phyloP scores from a whole-genome alignment of 2,329 filamentous ascomycete genomes.

The Huntiella abstrusa region DNA sequence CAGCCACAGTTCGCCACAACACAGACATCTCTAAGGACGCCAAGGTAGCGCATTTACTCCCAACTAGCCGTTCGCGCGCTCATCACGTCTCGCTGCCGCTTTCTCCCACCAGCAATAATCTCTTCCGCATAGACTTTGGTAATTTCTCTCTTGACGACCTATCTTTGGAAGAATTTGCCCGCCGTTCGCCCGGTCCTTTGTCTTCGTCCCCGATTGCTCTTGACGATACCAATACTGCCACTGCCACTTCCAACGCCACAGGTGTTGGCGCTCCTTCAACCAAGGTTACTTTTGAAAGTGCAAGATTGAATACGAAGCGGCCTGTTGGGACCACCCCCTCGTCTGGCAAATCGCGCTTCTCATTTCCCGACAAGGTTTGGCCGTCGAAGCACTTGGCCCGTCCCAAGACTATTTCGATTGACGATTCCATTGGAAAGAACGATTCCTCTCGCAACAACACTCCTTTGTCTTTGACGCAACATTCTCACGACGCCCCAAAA shows the following conservation, averaged over 20 bases:
- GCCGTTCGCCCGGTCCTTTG: background rate
- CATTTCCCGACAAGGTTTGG: slow-evolving; percentile 8
- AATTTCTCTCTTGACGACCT: slow-evolving; percentile 9
- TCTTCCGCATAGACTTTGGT: slow-evolving; percentile 6
- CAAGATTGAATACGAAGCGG: background rate
- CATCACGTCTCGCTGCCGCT: slow-evolving; percentile 10
- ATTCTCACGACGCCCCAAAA: background rate
- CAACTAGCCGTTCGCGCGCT: background rate
- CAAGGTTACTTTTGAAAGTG: no score
- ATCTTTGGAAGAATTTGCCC: slow-evolving; percentile 2
- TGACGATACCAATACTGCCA: background rate
- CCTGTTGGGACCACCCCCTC: background rate
- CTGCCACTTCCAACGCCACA: slow-evolving; percentile 1
- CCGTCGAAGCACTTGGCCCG: background rate
- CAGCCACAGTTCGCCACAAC: background rate
- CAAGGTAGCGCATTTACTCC: background rate
- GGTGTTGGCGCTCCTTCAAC: background rate
- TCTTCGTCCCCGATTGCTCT: slow-evolving; percentile 1
- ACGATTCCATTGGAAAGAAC: background rate
- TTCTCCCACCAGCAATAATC: slow-evolving; percentile 7
- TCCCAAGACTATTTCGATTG: slow-evolving; percentile 3
- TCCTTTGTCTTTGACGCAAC: background rate
- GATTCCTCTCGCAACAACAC: background rate
- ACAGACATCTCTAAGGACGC: slow-evolving; percentile 1
- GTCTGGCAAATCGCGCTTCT: slow-evolving; percentile 6